Evolutionary conservation across 805 yeast genomes (phyloP).

Genomic region (Spathaspora boniae): DNA sequence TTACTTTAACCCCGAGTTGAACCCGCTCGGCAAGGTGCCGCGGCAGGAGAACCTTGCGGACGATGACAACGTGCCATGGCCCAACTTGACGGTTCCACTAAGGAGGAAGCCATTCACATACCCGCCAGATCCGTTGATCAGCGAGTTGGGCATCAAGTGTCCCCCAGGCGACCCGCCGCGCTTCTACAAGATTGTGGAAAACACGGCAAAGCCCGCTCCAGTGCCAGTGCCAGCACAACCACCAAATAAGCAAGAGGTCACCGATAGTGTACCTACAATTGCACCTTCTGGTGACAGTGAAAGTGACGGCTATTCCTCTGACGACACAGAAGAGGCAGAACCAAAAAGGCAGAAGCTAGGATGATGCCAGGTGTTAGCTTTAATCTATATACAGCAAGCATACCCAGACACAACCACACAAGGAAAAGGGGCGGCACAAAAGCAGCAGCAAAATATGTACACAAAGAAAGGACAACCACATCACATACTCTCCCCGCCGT

Average conservation of each 20-base stretch:
- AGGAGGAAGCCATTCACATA: slow-evolving; percentile 14
- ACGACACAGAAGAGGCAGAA: background rate
- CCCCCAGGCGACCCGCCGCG: slow-evolving; percentile 45
- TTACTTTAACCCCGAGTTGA: slow-evolving; percentile 65
- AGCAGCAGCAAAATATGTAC: slow-evolving; percentile 4
- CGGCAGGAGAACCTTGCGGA: slow-evolving; percentile 12
- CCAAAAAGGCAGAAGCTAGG: background rate
- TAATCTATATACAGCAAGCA: too few relatives aligned
- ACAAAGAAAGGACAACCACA: background rate
- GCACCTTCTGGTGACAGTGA: background rate
- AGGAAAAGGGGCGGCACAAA: background rate
- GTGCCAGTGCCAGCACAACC: background rate
- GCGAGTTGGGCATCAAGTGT: slow-evolving; percentile 24
- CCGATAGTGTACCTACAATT: too few relatives aligned
- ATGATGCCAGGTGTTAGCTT: too few relatives aligned
- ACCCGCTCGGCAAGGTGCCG: slow-evolving; percentile 58
- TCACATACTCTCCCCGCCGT: too few relatives aligned
- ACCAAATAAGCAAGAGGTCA: background rate
- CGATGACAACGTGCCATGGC: slow-evolving; percentile 10
- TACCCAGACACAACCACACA: slow-evolving; percentile 1
- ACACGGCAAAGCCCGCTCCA: slow-evolving; percentile 17
- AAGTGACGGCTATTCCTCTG: slow-evolving; percentile 1
- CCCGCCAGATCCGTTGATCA: slow-evolving; percentile 27
- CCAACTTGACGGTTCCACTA: slow-evolving; percentile 31
- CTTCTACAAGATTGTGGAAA: slow-evolving; percentile 43